Evolutionary conservation across 192 early-diverging fungal species (phyloP), one percentile per base, ranked within the genome.

Genomic region (Rhizophagus clarus): DNA sequence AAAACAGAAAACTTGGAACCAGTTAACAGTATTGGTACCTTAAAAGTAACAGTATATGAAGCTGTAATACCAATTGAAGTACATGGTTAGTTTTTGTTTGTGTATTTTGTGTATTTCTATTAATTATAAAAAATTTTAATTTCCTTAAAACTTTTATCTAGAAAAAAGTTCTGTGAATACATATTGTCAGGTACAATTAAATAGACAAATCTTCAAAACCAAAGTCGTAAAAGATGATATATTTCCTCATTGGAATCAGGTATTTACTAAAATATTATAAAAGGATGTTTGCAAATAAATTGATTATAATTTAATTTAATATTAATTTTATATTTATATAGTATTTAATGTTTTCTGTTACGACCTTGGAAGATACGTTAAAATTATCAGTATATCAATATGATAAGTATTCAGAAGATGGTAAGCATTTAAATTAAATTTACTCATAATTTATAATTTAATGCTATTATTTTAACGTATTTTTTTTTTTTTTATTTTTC

Each of bases 171-270:
- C 4, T 12, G 45, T 76, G 7, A 62, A 78, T 51, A 14, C 66
- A n/a, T 69, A 78, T 51, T 78, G 76, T 68, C 76, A 69, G 17
- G 76, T 61, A 22, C 62, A 63, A 56, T 68, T 78, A 51, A 78
- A 69, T 49, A 61, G 76, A 49, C 76, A 78, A 78, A 20, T 78
- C 4, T 78, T 78, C 24, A 78, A 78, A 42, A 78, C 76, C 12
- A 78, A 78, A 40, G 12, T 34, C 11, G 66, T 78, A 28, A 78
- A 67, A n/a, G 76, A 51, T 28, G 68, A 20, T 51, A 68, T 31
- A 68, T 45, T 14, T 47, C 76, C 76, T 22, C 34, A 17, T 47
- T 78, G 76, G 76, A 78, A 78, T 68, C 76, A 78, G 45, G 76
- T 78, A 64, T 24, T 17, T 61, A 70, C 26, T 77, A 67, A 77